Evolutionary conservation across 1,284 basidiomycete species (phyloP), one percentile per base, ranked within the genome.

Genomic region (Ganoderma multipileum): DNA sequence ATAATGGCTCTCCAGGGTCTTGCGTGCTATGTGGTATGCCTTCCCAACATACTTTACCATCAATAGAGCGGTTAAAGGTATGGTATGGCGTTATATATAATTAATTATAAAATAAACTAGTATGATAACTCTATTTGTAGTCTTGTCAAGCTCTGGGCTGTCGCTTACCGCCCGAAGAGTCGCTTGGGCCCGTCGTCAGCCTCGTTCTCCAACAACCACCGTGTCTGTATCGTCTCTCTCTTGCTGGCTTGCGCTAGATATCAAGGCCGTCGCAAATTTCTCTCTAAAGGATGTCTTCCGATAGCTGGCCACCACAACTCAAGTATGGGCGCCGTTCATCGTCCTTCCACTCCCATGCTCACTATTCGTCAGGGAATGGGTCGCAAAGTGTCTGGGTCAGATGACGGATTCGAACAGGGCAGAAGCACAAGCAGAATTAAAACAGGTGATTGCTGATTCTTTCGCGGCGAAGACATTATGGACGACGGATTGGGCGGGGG

Each of bases 371-470:
- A 95, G 93, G 82, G 92, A 93, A 80, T 95, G 93, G 93, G 93
- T 95, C 62, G 91, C 92, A 74, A 89, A 87, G 80, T 94, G 93
- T 79, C 83, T 95, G 28, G 90, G 91, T 50, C 89, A 93, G 81
- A 94, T 94, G 89, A 91, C 91, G 38, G 91, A 94, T 72, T 79
- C 84, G 66, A 95, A 94, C 79, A 86, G 87, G 77, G 81, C 82
- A 64, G 93, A 94, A 76, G 93, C 92, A 18, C 91, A 92, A 76
- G 86, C 90, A 75, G 93, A 95, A 84, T 81, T 95, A 77, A 92
- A 91, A 88, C 86, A 94, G 89, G 91, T 94, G 89, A 95, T 95
- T 81, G 86, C 91, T 87, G 89, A 93, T 76, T 87, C 93, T 83
- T 94, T 92, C 82, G 85, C 85, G 72, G 86, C 88, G 76, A 89